Conservation (phyloP, 2,329 filamentous ascomycete species). For the Xylaria sp. region DNA sequence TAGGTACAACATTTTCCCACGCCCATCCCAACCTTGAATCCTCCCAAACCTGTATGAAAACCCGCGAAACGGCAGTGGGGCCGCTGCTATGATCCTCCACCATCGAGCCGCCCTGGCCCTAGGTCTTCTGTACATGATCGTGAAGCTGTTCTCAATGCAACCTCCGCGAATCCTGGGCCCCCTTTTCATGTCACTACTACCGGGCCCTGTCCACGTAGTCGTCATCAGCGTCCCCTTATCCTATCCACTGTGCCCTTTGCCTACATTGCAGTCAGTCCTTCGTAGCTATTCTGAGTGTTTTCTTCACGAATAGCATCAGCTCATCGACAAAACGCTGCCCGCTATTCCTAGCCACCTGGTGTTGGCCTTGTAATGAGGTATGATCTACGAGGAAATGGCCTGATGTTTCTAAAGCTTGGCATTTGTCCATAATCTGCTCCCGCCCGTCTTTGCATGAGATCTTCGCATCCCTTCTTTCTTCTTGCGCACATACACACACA, state of each 20-base stretch:
- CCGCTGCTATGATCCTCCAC: conserved; percentile 28
- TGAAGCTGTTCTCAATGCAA: conserved; percentile 18
- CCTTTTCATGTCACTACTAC: conserved; percentile 26
- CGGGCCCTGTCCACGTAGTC: conserved; percentile 16
- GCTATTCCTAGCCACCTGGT: conserved; percentile 44
- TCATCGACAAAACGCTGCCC: conserved; percentile 29
- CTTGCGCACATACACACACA: conserved; percentile 37
- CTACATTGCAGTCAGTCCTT: neutral
- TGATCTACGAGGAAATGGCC: conserved; percentile 57
- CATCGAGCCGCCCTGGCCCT: conserved; percentile 22
- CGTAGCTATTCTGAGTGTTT: conserved; percentile 29
- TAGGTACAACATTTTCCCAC: neutral
- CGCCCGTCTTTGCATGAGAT: conserved; percentile 45
- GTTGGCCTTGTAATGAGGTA: conserved; percentile 55
- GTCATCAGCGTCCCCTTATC: conserved; percentile 5
- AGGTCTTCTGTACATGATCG: conserved; percentile 23
- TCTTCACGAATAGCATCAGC: conserved; percentile 28
- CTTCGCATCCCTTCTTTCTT: conserved; percentile 45
- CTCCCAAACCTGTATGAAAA: conserved; percentile 26
- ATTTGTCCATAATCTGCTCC: conserved; percentile 46
- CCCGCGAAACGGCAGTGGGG: conserved; percentile 33
- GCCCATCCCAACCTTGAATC: conserved; percentile 18
- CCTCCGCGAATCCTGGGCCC: neutral
- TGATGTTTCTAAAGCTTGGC: conserved; percentile 54
- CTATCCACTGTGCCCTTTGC: conserved; percentile 23